Base-by-base conservation (phyloP, 2,329 filamentous ascomycete species). In the Septoria linicola region DNA sequence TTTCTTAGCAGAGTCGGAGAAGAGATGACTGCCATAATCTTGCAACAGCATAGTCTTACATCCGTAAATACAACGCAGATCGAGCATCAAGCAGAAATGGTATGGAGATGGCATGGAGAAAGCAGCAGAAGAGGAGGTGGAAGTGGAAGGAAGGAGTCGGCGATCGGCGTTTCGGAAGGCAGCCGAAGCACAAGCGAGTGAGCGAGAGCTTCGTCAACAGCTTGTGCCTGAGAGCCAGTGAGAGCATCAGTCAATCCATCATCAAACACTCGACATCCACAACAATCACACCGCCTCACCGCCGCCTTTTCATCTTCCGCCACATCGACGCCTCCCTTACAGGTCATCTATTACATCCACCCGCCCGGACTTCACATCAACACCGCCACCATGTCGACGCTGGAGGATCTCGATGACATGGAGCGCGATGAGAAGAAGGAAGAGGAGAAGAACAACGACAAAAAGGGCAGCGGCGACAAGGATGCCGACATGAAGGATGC, bases 331-430 rank as follows among this genome's bases (percentile, higher is more conserved):
- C n/a, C 2, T 23, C 10, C 42, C 14, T 11, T 5, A 5, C 23
- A 27, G 23, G 5, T 5, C 23, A 17, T 13, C 32, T 14, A 11
- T 3, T 3, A 14, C 32, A 13, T 25, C 32, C 23, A 8, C 21
- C 20, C n/a, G 1, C 23, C 14, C 30, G 13, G 4, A 34, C 27
- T 23, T 20, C 42, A 30, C 42, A 35, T 5, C 42, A 21, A 27
- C 46, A 51, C 52, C 46, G 47, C 64, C 68, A 78, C 58, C 70
- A 95, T 95, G 89, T 90, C 89, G 63, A 93, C 88, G 63, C 84
- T 95, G 66, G 89, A 95, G 77, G 89, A 95, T 76, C 86, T 95
- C 68, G 89, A 95, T 70, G 88, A 91, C 72, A 80, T 95, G 71
- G 87, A 93, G 77, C 86, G 85, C 73, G 83, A 85, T 72, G 82